These are phyloP conservation scores for Tarenaya hassleriana DNA, from an alignment of 345 rosid genomes.

Conservation along the genomic window DNA sequence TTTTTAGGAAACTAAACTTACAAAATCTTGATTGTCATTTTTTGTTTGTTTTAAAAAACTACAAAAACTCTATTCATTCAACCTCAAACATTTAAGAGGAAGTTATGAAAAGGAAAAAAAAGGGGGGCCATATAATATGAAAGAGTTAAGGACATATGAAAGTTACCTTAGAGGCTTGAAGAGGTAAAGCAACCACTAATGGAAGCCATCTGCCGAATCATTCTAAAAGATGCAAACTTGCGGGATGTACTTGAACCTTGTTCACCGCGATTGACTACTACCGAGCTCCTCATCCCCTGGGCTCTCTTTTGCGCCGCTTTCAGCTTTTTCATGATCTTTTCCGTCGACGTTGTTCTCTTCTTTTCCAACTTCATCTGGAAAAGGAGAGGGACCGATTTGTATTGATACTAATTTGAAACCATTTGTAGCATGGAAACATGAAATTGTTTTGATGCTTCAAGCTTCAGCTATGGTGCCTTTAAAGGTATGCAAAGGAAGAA, in stretches of 20 bases:
- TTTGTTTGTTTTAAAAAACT: no score
- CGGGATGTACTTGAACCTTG: constrained; percentile 40
- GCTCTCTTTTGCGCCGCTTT: constrained; percentile 88
- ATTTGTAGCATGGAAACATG: no score
- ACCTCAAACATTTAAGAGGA: no score
- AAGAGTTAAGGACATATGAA: neutral
- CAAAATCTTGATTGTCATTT: no score
- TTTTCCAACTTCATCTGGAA: constrained; percentile 96
- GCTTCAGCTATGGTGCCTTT: neutral
- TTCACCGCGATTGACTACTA: constrained; percentile 42
- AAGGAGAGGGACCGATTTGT: no score
- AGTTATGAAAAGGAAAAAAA: no score
- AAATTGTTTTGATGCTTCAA: constrained; percentile 6
- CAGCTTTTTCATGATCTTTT: constrained; percentile 84
- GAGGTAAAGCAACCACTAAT: constrained; percentile 78
- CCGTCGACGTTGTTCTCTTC: constrained; percentile 87
- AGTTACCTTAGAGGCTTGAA: constrained; percentile 11
- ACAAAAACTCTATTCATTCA: no score
- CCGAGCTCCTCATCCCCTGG: constrained; percentile 81
- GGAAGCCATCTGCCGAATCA: constrained; percentile 56
- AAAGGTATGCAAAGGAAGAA: constrained; percentile 24
- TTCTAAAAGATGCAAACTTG: constrained; percentile 38
- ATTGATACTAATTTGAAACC: no score
- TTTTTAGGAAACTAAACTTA: no score
- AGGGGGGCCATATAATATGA: no score